Conservation (phyloP, 1,284 basidiomycete species). For the Pascua sp. region DNA sequence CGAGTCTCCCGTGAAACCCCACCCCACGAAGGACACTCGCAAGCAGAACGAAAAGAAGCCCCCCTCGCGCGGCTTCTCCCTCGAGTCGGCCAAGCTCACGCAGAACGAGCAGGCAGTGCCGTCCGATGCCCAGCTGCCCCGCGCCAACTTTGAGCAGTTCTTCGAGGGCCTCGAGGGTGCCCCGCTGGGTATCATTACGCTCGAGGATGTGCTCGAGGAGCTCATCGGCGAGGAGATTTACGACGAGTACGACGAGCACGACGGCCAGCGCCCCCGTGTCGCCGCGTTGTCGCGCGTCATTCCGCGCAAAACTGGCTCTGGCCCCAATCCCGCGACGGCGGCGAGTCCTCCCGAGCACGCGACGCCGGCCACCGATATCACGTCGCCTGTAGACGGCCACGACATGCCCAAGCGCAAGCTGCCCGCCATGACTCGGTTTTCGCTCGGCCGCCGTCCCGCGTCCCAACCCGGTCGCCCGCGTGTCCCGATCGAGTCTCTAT, state of each 20-base stretch:
- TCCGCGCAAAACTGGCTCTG: too few relatives aligned
- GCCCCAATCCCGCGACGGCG: too few relatives aligned
- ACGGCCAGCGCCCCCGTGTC: conserved; percentile 1
- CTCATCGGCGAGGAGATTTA: conserved; percentile 86
- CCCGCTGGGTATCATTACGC: conserved; percentile 86
- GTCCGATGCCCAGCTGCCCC: conserved; percentile 71
- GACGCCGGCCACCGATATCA: too few relatives aligned
- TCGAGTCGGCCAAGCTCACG: conserved; percentile 39
- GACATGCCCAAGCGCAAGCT: too few relatives aligned
- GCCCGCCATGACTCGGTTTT: too few relatives aligned
- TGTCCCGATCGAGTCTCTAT: too few relatives aligned
- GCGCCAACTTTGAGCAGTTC: conserved; percentile 69
- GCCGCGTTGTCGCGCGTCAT: too few relatives aligned
- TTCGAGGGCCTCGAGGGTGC: conserved; percentile 65
- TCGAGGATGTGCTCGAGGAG: conserved; percentile 89
- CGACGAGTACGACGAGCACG: conserved; percentile 58
- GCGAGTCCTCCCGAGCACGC: too few relatives aligned
- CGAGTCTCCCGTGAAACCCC: conserved; percentile 22
- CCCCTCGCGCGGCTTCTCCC: neutral
- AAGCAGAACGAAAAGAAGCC: conserved; percentile 1
- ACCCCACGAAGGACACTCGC: conserved; percentile 6
- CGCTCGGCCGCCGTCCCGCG: too few relatives aligned
- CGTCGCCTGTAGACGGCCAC: neutral
- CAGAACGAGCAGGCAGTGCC: conserved; percentile 74
- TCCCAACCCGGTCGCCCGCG: too few relatives aligned